Conservation (phyloP, 192 early-diverging fungal genomes). For the Helicostylum pulchrum region DNA sequence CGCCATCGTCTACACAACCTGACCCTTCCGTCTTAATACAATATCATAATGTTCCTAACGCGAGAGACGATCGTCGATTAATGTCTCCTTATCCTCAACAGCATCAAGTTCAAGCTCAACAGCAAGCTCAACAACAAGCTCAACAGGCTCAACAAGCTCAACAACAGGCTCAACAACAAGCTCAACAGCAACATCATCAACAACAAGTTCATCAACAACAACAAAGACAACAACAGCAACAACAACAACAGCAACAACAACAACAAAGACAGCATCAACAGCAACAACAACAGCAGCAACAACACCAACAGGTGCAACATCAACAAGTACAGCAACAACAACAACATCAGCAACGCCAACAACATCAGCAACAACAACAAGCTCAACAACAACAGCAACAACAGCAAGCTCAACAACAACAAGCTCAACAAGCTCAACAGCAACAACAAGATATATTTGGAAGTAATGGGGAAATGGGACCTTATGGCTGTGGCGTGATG, state of each 20-base stretch:
- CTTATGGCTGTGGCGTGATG: conserved; percentile 40
- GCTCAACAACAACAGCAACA: neutral
- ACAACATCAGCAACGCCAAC: conserved; percentile 8
- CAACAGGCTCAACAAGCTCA: neutral
- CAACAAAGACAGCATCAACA: neutral
- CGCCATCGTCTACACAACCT: neutral
- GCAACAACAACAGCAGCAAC: conserved; percentile 1
- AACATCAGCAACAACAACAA: conserved; percentile 5
- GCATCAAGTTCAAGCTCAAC: neutral
- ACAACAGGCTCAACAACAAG: conserved; percentile 7
- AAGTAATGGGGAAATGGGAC: conserved; percentile 12
- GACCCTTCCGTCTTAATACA: conserved; percentile 34
- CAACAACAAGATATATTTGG: conserved; percentile 23
- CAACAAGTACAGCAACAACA: neutral
- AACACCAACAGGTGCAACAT: conserved; percentile 2
- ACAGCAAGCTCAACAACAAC: conserved; percentile 1
- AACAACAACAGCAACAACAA: conserved; percentile 7
- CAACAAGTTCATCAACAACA: conserved; percentile 10
- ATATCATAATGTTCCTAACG: conserved; percentile 18
- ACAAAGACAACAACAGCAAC: neutral
- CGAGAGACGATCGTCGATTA: conserved; percentile 1
- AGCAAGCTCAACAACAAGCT: conserved; percentile 4
- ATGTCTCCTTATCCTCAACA: conserved; percentile 9
- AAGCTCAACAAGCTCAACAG: neutral
- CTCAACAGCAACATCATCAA: neutral